Evolutionary conservation across 2,329 filamentous ascomycete genomes (phyloP).

Genomic region (Botrytis sinoallii): DNA sequence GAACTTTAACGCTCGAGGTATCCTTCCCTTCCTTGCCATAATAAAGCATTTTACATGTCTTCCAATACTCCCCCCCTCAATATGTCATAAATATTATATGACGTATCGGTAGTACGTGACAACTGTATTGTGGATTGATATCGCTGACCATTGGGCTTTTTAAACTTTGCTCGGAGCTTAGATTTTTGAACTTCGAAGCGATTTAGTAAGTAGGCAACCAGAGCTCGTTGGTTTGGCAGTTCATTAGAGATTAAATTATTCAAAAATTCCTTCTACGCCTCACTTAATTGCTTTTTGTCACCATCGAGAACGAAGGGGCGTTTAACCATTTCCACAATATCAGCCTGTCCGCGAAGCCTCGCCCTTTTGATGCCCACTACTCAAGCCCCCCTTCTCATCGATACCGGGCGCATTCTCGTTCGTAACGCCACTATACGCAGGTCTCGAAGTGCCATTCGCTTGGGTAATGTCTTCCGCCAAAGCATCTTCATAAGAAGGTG

Average conservation of each 20-base stretch:
- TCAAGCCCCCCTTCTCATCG: slow-evolving; percentile 30
- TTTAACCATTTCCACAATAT: not conserved
- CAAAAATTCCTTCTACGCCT: not conserved
- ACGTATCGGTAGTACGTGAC: not conserved
- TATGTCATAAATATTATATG: not conserved
- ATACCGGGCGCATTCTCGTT: slow-evolving; percentile 53
- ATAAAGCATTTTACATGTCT: not conserved
- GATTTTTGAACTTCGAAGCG: not conserved
- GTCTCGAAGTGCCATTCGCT: slow-evolving; percentile 63
- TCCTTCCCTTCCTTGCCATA: not conserved
- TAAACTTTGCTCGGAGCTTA: not conserved
- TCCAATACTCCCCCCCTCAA: too few species aligned
- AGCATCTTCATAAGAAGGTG: slow-evolving; percentile 91
- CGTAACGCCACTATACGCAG: slow-evolving; percentile 64
- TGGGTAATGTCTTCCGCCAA: slow-evolving; percentile 73
- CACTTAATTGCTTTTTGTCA: not conserved
- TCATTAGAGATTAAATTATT: not conserved
- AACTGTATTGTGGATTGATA: not conserved
- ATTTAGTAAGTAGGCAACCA: not conserved
- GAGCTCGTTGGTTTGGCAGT: not conserved
- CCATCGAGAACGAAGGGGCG: not conserved
- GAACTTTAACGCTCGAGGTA: not conserved
- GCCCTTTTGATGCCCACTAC: slow-evolving; percentile 1
- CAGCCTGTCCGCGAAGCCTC: slow-evolving; percentile 6
- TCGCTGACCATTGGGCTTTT: not conserved